Evolutionary conservation across 1,284 basidiomycete genomes (phyloP), one percentile per base, ranked within the genome.

Genomic region (Malassezia brasiliensis): DNA sequence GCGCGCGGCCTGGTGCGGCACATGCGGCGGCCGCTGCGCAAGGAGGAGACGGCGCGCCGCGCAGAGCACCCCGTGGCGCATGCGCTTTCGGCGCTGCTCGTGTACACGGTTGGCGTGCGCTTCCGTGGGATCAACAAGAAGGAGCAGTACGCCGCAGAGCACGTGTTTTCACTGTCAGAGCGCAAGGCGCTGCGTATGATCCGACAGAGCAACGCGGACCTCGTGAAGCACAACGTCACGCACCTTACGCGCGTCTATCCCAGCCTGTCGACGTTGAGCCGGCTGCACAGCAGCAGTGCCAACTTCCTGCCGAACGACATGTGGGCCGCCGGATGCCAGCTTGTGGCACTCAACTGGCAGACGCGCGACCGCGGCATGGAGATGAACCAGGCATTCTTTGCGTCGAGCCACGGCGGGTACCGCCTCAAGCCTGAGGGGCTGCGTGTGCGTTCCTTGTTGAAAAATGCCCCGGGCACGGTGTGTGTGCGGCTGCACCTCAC

Each of bases 281-380:
- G 68, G 5, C 42, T 69, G 40, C 42, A 45, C 25, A 68, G 64
- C 37, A 59, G 59, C 11, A 73, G 70, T 46, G 67, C 85, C 20
- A 99, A 99, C 75, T 96, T 86, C 71, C 81, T 87, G 63, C 93
- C 93, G 4, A 83, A 88, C 75, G 81, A 85, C 36, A 90, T 84
- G 75, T 99, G 93, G 93, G 82, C 83, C 0, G 83, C 84, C 0
- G 93, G 93, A 0, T 84, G 85, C 15, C 93, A 98, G 76, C 76
- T 98, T n/a, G 90, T 94, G 0, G 90, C 94, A 6, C 81, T 98
- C 59, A 99, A 99, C 75, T 96, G 90, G 88, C 94, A 99, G 76
- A 98, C 90, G 0, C 85, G 53, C 5, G 70, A 68, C 42, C 32
- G 70, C 3, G 68, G 69, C 8, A 87, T 86, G 68, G 85, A 86